These are phyloP conservation scores for Tetradesmus obliquus DNA, from an alignment of 139 green algal species.

Conservation along the genomic window DNA sequence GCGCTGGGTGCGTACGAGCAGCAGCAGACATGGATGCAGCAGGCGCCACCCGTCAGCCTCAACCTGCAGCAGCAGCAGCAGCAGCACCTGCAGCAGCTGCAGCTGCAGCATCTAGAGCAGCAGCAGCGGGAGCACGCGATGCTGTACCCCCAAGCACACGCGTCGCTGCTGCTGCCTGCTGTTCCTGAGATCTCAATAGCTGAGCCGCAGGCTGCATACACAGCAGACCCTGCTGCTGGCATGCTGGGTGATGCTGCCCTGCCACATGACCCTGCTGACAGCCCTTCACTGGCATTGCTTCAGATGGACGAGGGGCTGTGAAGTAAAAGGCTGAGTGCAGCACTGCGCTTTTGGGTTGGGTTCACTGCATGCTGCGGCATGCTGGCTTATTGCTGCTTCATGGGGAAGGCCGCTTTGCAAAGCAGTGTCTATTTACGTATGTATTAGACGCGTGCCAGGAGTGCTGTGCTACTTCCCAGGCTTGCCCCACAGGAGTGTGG, in stretches of 20 bases:
- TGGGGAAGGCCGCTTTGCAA: too few relatives aligned
- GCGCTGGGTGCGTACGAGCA: neutral
- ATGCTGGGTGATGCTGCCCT: neutral
- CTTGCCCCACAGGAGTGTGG: too few relatives aligned
- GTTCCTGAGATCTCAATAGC: neutral
- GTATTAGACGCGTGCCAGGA: too few relatives aligned
- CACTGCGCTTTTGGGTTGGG: neutral
- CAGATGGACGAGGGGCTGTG: neutral
- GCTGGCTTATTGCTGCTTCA: too few relatives aligned
- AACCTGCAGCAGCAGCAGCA: neutral
- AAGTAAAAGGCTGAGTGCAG: neutral
- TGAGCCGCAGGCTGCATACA: neutral
- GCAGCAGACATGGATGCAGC: neutral
- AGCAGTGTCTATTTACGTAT: too few relatives aligned
- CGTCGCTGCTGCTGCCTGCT: neutral
- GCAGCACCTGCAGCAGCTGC: neutral
- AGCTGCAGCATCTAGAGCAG: neutral
- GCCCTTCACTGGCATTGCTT: neutral
- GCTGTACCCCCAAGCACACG: neutral
- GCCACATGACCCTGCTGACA: neutral
- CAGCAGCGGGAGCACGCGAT: neutral
- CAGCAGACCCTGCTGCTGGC: neutral
- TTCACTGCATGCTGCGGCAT: neutral
- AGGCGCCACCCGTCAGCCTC: neutral
- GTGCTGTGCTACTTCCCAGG: too few relatives aligned